Conservation (phyloP, 2,329 filamentous ascomycete genomes). For the Phialophora chinensis region DNA sequence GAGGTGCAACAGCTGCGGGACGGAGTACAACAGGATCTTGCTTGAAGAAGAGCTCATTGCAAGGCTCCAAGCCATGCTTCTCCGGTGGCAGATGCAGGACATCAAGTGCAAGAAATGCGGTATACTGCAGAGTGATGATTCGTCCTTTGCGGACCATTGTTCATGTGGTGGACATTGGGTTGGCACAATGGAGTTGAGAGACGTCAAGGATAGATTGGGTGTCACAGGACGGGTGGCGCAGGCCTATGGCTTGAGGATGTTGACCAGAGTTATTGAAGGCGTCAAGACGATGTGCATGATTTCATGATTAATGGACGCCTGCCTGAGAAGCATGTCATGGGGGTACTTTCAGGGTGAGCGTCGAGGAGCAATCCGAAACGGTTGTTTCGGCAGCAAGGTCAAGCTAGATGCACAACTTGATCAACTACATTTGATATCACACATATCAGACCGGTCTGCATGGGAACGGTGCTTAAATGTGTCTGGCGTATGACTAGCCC, state of each 20-base stretch:
- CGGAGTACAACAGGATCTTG: conserved; percentile 75
- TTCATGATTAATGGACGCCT: conserved; percentile 22
- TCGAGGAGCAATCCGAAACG: neutral
- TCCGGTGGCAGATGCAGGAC: conserved; percentile 88
- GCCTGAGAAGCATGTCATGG: no score
- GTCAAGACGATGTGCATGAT: conserved; percentile 56
- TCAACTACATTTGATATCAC: neutral
- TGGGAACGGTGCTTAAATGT: no score
- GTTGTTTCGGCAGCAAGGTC: neutral
- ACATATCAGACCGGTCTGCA: neutral
- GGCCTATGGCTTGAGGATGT: conserved; percentile 81
- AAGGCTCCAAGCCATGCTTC: conserved; percentile 73
- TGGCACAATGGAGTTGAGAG: conserved; percentile 70
- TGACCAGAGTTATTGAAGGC: conserved; percentile 74
- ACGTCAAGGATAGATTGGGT: conserved; percentile 67
- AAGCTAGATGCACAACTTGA: neutral
- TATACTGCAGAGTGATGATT: conserved; percentile 75
- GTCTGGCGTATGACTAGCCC: no score
- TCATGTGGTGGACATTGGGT: conserved; percentile 88
- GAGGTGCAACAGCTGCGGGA: conserved; percentile 77
- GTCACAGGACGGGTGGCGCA: conserved; percentile 77
- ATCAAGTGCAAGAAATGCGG: conserved; percentile 76
- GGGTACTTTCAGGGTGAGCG: neutral
- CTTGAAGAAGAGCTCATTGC: conserved; percentile 84
- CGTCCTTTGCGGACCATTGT: conserved; percentile 87